A percentile compares a stretch with the other conserved stretches of the same genome.
phyloP scores from a whole-genome alignment of 495 filamentous ascomycete genomes.

The Neurospora sp. region DNA sequence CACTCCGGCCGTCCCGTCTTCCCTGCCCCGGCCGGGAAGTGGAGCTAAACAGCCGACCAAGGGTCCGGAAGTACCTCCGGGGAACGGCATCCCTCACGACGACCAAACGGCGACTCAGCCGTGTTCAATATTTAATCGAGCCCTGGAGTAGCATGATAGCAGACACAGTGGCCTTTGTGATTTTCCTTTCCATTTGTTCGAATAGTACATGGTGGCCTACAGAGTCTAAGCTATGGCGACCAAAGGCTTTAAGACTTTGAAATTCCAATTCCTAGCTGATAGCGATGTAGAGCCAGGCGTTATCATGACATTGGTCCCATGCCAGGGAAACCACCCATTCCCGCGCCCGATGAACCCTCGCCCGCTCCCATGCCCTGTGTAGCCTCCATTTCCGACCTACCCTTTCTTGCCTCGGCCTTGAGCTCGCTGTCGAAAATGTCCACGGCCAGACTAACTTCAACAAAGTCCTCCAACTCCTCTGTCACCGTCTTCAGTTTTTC shows the following conservation, averaged over 20 bases:
- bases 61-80: not conserved
- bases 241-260: too few species aligned
- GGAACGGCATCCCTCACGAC: not conserved
- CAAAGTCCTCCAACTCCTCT: constrained; percentile 92
- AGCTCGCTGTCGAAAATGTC: constrained; percentile 56
- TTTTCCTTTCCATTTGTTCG: not conserved
- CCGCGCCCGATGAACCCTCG: not conserved
- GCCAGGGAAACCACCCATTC: not conserved
- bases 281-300: not conserved
- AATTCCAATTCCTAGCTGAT: not conserved
- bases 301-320: not conserved
- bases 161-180: not conserved
- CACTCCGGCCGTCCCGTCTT: not conserved
- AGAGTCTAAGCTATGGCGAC: too few species aligned
- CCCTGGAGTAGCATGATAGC: not conserved
- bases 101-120: not conserved
- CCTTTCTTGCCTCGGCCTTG: constrained; percentile 34
- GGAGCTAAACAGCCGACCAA: not conserved
- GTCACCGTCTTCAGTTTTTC: constrained; percentile 95
- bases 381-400: constrained; percentile 11
- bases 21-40: not conserved
- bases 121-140: not conserved
- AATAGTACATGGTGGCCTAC: not conserved
- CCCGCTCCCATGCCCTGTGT: not conserved
- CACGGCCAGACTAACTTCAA: constrained; percentile 76